These are phyloP conservation scores for Lathyrus tuberosus DNA, from an alignment of 306 rosid genomes.

Conservation along the genomic window DNA sequence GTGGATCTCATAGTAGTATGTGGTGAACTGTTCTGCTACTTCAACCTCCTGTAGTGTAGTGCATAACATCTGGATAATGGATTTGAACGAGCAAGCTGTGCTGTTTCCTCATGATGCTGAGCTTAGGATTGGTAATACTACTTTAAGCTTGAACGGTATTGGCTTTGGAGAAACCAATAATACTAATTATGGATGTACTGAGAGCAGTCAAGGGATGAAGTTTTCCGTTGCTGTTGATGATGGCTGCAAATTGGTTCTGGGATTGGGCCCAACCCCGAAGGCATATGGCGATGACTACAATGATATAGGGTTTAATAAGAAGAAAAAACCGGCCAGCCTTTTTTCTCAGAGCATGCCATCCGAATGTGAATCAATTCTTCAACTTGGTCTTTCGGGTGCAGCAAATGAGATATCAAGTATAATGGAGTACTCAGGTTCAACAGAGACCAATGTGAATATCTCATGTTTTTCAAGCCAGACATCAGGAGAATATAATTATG, in stretches of 20 bases:
- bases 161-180: conserved; percentile 59
- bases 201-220: conserved; percentile 51
- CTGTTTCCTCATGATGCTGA: conserved; percentile 61
- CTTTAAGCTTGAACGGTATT: conserved; percentile 70
- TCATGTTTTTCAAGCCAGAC: conserved; percentile 52
- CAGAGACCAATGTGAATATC: conserved; percentile 54
- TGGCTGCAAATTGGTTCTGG: conserved; percentile 88
- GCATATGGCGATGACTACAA: conserved; percentile 61
- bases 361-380: conserved; percentile 79
- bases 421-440: conserved; percentile 63
- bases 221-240: conserved; percentile 67
- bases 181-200: conserved; percentile 49
- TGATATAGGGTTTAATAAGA: conserved; percentile 50
- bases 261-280: conserved; percentile 91
- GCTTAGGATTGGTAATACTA: conserved; percentile 65
- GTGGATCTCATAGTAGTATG: conserved; percentile 40
- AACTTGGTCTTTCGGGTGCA: conserved; percentile 89
- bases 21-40: conserved; percentile 52
- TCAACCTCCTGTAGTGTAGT: conserved; percentile 48
- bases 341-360: conserved; percentile 52
- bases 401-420: conserved; percentile 64
- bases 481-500: conserved; percentile 50
- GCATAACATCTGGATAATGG: conserved; percentile 64
- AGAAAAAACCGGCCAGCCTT: conserved; percentile 48
- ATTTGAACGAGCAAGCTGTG: conserved; percentile 66